Evolutionary conservation across 176 grass and related monocot genomes (phyloP), one percentile per base, ranked within the genome.

Genomic region (Miscanthus lutarioriparius): DNA sequence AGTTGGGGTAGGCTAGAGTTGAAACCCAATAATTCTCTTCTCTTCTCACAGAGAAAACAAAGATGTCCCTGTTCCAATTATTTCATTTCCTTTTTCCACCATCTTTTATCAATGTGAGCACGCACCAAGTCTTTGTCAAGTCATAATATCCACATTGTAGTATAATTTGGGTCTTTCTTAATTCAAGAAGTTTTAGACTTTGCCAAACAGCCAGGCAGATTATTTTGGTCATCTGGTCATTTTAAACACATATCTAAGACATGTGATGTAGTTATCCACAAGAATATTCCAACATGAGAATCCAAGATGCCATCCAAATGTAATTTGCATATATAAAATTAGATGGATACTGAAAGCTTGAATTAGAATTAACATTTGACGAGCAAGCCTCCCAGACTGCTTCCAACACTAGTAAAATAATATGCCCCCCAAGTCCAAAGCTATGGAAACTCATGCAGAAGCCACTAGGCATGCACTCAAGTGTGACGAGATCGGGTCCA

Each of bases 221-320:
- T 49, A 10, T 22, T 74, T 79, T 71, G 63, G 43, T 26, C 35
- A 67, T 12, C 23, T 48, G 25, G 44, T 67, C 19, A 74, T 80
- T 80, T 74, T 66, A 74, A 84, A 84, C 76, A 66, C 36, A 38
- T 53, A 32, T 48, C 56, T 43, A 35, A 45, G 23, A 10, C 73
- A 87, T 64, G 73, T 64, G 51, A 75, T 58, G 81, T 87, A 77
- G 80, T 81, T 73, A 83, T 66, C 10, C 54, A 86, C 58, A 91
- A 72, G 89, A 89, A 89, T 89, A 91, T 86, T 83, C 84, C 86
- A 65, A 56, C 69, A 83, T 43, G 36, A 90, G 71, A 86, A 80
- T 75, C 83, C 22, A 7, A 84, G 68, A 88, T 88, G 63, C 54
- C 76, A 64, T 65, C 25, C 40, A 83, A 72, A 35, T 71, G 40